A percentile compares a stretch with the other conserved stretches of the same genome.
Evolutionary conservation across 2,329 filamentous ascomycete species (phyloP).

Genomic region (Hypomyces perniciosus): DNA sequence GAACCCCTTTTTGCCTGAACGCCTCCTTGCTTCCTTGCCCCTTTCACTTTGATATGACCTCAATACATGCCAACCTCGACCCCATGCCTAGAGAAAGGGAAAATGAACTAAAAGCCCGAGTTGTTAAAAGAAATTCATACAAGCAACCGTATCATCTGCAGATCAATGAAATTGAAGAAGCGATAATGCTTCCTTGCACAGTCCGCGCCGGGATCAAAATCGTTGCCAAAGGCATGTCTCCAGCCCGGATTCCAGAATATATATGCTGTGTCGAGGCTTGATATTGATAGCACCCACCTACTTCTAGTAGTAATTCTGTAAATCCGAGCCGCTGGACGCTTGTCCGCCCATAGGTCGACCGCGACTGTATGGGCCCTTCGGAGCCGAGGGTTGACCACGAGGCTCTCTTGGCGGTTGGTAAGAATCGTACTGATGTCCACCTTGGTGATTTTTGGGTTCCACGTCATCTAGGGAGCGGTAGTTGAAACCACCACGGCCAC

Average conservation of each 20-base stretch:
- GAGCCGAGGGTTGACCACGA: constrained; percentile 13
- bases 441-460: constrained; percentile 41
- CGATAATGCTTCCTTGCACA: neutral
- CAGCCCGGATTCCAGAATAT: neutral
- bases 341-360: constrained; percentile 21
- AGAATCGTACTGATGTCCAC: constrained; percentile 41
- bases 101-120: too few relatives aligned
- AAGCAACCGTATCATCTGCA: too few relatives aligned
- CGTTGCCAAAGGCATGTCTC: neutral
- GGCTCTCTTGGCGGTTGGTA: constrained; percentile 21
- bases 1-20: neutral
- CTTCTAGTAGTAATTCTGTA: constrained; percentile 37
- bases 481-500: constrained; percentile 44
- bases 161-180: too few relatives aligned
- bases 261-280: neutral
- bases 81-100: too few relatives aligned
- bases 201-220: too few relatives aligned
- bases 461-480: constrained; percentile 67
- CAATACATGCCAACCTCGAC: too few relatives aligned
- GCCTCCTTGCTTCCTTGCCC: neutral
- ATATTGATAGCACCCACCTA: constrained; percentile 4
- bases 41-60: neutral
- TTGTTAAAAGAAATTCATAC: too few relatives aligned
- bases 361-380: constrained; percentile 15
- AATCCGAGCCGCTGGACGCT: constrained; percentile 24